Evolutionary conservation across 306 rosid genomes (phyloP), one percentile per base, ranked within the genome.

Genomic region (Glycine soja): DNA sequence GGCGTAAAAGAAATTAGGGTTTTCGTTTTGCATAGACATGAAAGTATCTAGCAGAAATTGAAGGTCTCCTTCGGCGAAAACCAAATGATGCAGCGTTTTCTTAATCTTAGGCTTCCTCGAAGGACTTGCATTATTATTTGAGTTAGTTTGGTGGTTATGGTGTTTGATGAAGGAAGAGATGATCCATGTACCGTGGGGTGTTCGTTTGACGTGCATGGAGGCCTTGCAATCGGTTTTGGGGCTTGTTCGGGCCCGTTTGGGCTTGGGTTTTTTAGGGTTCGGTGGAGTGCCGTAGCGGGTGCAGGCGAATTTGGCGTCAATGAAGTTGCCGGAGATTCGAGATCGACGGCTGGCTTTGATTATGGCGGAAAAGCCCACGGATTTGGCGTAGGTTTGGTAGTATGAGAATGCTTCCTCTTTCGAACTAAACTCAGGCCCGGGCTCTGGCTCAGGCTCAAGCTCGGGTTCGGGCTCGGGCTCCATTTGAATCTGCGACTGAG

Each of bases 221-320:
- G 95, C 97, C 83, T 90, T 92, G 88, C 97, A 92, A 58, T 91
- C 97, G 43, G 97, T 92, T 86, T 92, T 92, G 64, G 92, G 10
- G 43, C 30, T 24, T 1, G 30, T 24, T 24, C 30, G 30, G 30
- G 30, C 30, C 30, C 30, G 30, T 24, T 74, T 40, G 43, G 43
- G 70, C 74, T 74, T 81, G 48, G 76, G 50, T 32, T 74, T 81
- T 4, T 52, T 48, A 40, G 84, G 68, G 36, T 40, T 66, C 3
- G 70, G 38, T 32, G 70, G 70, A 40, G 70, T 3, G 34, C 95
- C 95, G 78, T 89, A 92, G 77, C 92, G 82, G 24, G 91, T 88
- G 87, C 97, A 90, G 42, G 95, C 97, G 86, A 92, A 92, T 81
- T 92, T 92, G 8, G 97, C 97, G 83, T 92, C 97, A 75, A 90